Conservation (phyloP, 495 filamentous ascomycete species). For the Haplographium delicatum region DNA sequence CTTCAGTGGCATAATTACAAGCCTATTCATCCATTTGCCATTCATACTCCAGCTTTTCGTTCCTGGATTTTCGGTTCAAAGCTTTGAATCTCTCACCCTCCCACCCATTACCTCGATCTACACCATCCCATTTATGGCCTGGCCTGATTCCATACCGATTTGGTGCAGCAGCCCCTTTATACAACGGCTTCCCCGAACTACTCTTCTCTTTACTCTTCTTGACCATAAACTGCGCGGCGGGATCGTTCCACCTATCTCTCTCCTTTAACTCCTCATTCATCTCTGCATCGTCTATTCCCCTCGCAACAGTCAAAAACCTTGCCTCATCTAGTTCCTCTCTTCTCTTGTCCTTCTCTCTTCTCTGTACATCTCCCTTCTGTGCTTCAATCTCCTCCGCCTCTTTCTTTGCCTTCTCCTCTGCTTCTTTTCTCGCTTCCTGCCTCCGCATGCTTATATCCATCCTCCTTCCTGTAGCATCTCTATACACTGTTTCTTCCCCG, state of each 20-base stretch:
- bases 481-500: slow-evolving; percentile 75
- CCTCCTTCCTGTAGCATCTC: slow-evolving; percentile 86
- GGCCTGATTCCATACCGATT: slow-evolving; percentile 94
- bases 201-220: slow-evolving; percentile 41
- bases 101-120: slow-evolving; percentile 90
- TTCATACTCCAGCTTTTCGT: slow-evolving; percentile 76
- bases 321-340: slow-evolving; percentile 68
- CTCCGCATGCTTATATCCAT: slow-evolving; percentile 88
- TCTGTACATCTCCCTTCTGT: slow-evolving; percentile 82
- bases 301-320: slow-evolving; percentile 70
- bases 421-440: slow-evolving; percentile 71
- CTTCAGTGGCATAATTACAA: not conserved
- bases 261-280: slow-evolving; percentile 80
- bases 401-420: slow-evolving; percentile 63
- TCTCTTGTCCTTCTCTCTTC: slow-evolving; percentile 41
- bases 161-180: slow-evolving; percentile 71
- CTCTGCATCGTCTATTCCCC: slow-evolving; percentile 72
- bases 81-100: slow-evolving; percentile 92
- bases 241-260: slow-evolving; percentile 83
- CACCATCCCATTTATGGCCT: slow-evolving; percentile 94
- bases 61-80: slow-evolving; percentile 65
- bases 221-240: slow-evolving; percentile 72
- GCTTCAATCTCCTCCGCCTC: slow-evolving; percentile 56
- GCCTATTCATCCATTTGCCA: slow-evolving; percentile 80
- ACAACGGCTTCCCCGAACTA: slow-evolving; percentile 63